Conservation (phyloP, 1,284 basidiomycete species). For the Puccinia hordei region DNA sequence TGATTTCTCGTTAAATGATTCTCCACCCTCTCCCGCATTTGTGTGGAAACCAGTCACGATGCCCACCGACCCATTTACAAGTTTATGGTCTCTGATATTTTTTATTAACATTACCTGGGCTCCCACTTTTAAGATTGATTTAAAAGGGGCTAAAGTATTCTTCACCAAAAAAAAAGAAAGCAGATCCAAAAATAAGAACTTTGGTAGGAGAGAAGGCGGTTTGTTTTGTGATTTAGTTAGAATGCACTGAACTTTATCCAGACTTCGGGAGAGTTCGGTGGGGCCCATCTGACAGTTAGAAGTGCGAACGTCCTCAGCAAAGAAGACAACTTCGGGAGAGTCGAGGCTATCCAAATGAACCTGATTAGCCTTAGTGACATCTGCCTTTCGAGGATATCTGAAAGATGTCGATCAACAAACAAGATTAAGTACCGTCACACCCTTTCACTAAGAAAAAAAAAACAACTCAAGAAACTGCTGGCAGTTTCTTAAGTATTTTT, state of each 20-base stretch:
- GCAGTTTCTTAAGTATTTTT: too few relatives aligned
- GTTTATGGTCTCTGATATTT: constrained; percentile 68
- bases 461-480: too few relatives aligned
- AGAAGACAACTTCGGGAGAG: constrained; percentile 56
- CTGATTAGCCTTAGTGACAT: constrained; percentile 75
- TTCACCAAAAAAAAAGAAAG: constrained; percentile 50
- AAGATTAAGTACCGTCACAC: too few relatives aligned
- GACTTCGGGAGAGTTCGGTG: too few relatives aligned
- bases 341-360: constrained; percentile 64
- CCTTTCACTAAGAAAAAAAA: too few relatives aligned
- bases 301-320: background rate
- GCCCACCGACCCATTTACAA: constrained; percentile 83
- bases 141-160: constrained; percentile 59
- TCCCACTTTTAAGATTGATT: constrained; percentile 69
- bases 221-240: constrained; percentile 55
- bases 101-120: constrained; percentile 74
- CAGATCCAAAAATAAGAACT: constrained; percentile 49
- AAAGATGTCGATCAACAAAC: too few relatives aligned
- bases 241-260: constrained; percentile 63
- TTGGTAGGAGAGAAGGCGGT: background rate
- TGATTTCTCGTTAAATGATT: constrained; percentile 40
- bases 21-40: constrained; percentile 57
- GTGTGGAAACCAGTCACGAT: constrained; percentile 69
- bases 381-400: constrained; percentile 79
- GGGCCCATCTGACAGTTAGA: background rate